These are phyloP conservation scores for Misopates orontium DNA, from an alignment of 257 asterid species.

Conservation along the genomic window DNA sequence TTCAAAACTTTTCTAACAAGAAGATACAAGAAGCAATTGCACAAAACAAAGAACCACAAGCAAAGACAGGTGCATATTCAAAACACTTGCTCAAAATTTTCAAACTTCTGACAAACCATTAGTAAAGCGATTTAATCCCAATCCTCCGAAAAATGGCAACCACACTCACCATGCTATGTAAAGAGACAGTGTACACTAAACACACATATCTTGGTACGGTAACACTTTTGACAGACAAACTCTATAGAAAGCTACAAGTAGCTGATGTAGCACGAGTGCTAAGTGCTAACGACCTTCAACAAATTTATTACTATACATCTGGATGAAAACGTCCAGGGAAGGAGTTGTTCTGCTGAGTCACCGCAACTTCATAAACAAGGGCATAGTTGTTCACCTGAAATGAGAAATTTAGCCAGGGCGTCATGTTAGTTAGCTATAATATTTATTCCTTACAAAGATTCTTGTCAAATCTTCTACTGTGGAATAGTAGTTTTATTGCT, in stretches of 20 bases:
- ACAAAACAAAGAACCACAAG: no score
- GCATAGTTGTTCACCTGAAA: conserved; percentile 57
- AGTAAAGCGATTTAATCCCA: background rate
- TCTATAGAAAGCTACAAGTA: conserved; percentile 3
- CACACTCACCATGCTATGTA: conserved; percentile 6
- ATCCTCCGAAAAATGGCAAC: conserved; percentile 3
- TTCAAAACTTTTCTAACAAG: no score
- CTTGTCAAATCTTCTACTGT: background rate
- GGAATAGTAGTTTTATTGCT: background rate
- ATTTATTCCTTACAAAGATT: background rate
- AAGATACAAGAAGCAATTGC: no score
- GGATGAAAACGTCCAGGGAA: conserved; percentile 56
- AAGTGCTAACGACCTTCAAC: background rate
- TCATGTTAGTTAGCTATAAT: background rate
- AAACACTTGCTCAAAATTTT: background rate
- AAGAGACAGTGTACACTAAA: background rate
- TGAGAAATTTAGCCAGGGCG: background rate
- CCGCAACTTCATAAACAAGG: conserved; percentile 47
- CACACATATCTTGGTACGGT: background rate
- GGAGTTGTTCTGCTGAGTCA: conserved; percentile 52
- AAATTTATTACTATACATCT: conserved; percentile 40
- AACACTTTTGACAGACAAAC: conserved; percentile 12
- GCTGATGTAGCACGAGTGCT: background rate
- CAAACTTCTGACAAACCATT: background rate
- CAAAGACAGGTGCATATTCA: background rate